Evolutionary conservation across 768 basidiomycete species (phyloP).

Genomic region (Gloeophyllum trabeum): DNA sequence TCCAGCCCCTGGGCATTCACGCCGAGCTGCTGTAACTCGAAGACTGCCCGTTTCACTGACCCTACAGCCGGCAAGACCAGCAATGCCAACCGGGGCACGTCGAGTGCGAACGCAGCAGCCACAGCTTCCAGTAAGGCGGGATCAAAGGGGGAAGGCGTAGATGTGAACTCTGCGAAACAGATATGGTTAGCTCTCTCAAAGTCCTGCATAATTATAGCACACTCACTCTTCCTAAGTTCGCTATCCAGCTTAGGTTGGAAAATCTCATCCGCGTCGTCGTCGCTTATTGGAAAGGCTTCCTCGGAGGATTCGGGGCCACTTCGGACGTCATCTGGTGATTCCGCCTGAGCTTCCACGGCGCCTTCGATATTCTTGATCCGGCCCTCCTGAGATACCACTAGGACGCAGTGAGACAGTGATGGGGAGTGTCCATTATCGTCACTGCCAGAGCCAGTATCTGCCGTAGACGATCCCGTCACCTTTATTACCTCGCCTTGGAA

Average conservation of each 20-base stretch:
- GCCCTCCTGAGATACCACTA: constrained; percentile 47
- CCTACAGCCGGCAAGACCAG: constrained; percentile 56
- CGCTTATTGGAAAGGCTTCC: neutral
- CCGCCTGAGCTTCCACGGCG: constrained; percentile 20
- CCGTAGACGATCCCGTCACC: no score
- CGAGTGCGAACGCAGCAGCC: constrained; percentile 59
- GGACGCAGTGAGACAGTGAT: constrained; percentile 36
- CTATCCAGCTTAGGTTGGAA: neutral
- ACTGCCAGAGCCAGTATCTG: constrained; percentile 7
- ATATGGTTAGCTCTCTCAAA: neutral
- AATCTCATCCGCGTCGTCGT: neutral
- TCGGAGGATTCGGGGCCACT: constrained; percentile 11
- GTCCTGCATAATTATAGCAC: neutral
- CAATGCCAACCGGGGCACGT: constrained; percentile 56
- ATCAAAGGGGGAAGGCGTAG: constrained; percentile 41
- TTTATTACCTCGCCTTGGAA: no score
- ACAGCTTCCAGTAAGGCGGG: constrained; percentile 52
- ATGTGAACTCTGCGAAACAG: constrained; percentile 33
- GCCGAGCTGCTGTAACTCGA: constrained; percentile 53
- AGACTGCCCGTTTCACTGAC: constrained; percentile 49
- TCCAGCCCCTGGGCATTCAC: constrained; percentile 57
- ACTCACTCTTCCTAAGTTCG: constrained; percentile 4
- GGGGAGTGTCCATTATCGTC: constrained; percentile 10
- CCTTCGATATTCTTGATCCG: constrained; percentile 42
- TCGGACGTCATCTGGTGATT: no score